Conservation (phyloP, 179 eudicot species). For the Corrigiola litoralis region DNA sequence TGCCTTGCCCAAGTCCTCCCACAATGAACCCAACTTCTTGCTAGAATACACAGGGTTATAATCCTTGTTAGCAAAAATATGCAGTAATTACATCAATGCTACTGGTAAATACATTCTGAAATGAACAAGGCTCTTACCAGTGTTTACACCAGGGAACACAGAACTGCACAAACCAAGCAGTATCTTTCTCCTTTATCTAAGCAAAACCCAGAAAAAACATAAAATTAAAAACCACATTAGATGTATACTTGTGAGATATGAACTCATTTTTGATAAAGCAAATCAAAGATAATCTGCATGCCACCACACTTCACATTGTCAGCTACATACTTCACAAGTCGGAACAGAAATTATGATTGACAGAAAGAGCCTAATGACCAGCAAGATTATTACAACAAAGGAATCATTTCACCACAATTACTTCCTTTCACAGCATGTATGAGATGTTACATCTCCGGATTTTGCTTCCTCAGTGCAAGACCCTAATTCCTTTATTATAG, state of each 20-base stretch:
- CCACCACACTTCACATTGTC: not conserved
- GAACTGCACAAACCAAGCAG: constrained; percentile 87
- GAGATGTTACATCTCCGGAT: not conserved
- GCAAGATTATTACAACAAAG: not conserved
- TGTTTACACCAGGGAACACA: constrained; percentile 99
- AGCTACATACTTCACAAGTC: not conserved
- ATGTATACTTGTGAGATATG: not conserved
- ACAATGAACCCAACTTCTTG: constrained; percentile 75
- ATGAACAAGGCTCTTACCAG: constrained; percentile 46
- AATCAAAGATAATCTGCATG: not conserved
- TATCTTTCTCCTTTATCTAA: constrained; percentile 93
- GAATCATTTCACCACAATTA: not conserved
- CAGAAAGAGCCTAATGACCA: not conserved
- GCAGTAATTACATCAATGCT: not conserved
- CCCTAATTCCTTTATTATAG: not conserved
- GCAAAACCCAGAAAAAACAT: not conserved
- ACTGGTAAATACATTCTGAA: not conserved
- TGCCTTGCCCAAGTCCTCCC: constrained; percentile 88
- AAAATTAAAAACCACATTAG: not conserved
- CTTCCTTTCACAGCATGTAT: no score
- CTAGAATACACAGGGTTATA: constrained; percentile 31
- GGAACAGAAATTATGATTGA: not conserved
- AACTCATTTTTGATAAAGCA: no score
- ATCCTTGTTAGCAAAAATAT: constrained; percentile 1
- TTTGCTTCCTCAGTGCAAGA: not conserved